phyloP scores from a whole-genome alignment of 495 filamentous ascomycete genomes.

The Tuber brumale region DNA sequence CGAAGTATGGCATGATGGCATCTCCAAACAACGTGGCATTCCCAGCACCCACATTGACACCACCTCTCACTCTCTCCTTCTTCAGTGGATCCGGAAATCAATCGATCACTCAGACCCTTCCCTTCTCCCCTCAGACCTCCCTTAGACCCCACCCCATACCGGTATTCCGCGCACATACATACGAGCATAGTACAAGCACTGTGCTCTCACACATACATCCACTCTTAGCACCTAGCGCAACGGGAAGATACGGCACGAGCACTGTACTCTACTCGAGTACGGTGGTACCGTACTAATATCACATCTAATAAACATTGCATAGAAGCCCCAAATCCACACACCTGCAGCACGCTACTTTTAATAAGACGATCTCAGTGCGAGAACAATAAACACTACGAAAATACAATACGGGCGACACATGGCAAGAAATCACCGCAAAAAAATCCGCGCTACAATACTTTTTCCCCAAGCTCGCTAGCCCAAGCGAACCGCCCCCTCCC shows the following conservation, averaged over 20 bases:
- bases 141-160: background rate
- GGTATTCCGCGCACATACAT: background rate
- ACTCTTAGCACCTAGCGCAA: background rate
- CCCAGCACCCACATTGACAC: background rate
- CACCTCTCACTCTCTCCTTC: background rate
- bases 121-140: background rate
- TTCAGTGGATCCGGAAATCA: background rate
- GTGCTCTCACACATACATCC: background rate
- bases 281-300: background rate
- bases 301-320: background rate
- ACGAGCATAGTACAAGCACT: background rate
- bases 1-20: background rate
- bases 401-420: background rate
- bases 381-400: no score
- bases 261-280: background rate
- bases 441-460: background rate
- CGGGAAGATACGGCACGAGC: background rate
- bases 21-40: constrained; percentile 1
- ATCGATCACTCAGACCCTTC: background rate
- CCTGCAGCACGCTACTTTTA: background rate
- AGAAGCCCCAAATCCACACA: background rate
- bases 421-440: background rate
- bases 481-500: background rate
- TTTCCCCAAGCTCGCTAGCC: background rate
- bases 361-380: background rate